A percentile compares a stretch with the other conserved stretches of the same genome.
These are phyloP conservation scores for Alternaria triticina DNA, from an alignment of 2,329 filamentous ascomycete species.

Conservation along the genomic window DNA sequence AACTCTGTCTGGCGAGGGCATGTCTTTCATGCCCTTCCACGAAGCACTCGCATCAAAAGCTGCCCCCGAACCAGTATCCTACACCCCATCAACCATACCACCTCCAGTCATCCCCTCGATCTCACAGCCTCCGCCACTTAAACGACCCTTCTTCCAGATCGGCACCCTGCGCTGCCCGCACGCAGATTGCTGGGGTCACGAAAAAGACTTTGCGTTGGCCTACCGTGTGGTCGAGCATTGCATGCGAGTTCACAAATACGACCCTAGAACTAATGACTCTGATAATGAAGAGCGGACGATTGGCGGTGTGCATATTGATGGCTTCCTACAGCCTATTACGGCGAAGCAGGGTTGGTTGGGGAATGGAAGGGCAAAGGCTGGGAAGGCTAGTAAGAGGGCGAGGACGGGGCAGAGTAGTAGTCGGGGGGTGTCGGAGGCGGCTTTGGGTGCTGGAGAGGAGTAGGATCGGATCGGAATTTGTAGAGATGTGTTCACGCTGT, in stretches of 20 bases:
- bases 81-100: constrained; percentile 40
- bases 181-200: constrained; percentile 33
- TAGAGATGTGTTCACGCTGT: not conserved
- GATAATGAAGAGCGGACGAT: constrained; percentile 57
- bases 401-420: constrained; percentile 7
- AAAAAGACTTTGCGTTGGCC: constrained; percentile 31
- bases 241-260: constrained; percentile 52
- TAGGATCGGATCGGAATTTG: not conserved
- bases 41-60: constrained; percentile 44
- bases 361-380: constrained; percentile 29
- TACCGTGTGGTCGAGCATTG: constrained; percentile 54
- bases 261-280: constrained; percentile 49
- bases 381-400: constrained; percentile 20
- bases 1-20: constrained; percentile 74
- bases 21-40: constrained; percentile 66
- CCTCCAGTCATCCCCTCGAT: constrained; percentile 7
- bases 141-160: constrained; percentile 36
- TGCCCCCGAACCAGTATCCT: constrained; percentile 41
- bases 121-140: constrained; percentile 1
- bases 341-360: constrained; percentile 39
- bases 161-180: constrained; percentile 44
- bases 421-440: not conserved
- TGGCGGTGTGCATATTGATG: constrained; percentile 72
- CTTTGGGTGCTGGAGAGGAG: not conserved
- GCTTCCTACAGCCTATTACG: constrained; percentile 66